Evolutionary conservation across 2,329 filamentous ascomycete species (phyloP).

Genomic region (Colletotrichum phormii): DNA sequence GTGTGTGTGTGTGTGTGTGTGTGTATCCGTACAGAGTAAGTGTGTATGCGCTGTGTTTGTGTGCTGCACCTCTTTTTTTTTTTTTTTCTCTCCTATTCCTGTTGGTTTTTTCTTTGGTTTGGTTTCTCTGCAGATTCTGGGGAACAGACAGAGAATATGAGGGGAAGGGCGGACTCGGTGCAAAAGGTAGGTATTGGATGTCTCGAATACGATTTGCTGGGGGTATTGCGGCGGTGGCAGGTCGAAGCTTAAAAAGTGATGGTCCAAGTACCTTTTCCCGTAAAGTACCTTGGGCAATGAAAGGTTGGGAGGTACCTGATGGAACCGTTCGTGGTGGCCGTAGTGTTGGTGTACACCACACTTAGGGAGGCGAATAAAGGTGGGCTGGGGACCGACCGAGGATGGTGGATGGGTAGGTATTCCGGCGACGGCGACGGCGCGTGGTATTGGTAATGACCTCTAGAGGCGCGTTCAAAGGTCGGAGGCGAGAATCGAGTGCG

Average conservation of each 20-base stretch:
- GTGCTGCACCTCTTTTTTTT: not conserved
- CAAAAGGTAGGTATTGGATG: not conserved
- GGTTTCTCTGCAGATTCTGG: not conserved
- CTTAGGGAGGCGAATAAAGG: conserved; percentile 33
- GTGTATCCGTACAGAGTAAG: too few species aligned
- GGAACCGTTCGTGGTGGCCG: conserved; percentile 13
- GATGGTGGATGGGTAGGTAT: not conserved
- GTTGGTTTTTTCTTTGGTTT: not conserved
- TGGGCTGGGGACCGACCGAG: conserved; percentile 30
- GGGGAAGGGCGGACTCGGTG: not conserved
- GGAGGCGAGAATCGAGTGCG: conserved; percentile 9
- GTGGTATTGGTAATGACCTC: conserved; percentile 33
- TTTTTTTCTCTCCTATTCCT: not conserved
- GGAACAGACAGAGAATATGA: not conserved
- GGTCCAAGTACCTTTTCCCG: not conserved
- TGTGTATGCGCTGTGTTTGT: not conserved
- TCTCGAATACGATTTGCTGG: not conserved
- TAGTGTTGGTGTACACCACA: not conserved
- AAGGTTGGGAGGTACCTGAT: conserved; percentile 2
- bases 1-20: not conserved
- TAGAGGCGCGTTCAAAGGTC: conserved; percentile 23
- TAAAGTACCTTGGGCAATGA: conserved; percentile 2
- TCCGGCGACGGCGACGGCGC: conserved; percentile 18
- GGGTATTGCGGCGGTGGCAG: not conserved
- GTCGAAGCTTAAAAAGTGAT: not conserved